Evolutionary conservation across 352 stramenopile species (phyloP).

Genomic region (Globisporangium uncinulatum): DNA sequence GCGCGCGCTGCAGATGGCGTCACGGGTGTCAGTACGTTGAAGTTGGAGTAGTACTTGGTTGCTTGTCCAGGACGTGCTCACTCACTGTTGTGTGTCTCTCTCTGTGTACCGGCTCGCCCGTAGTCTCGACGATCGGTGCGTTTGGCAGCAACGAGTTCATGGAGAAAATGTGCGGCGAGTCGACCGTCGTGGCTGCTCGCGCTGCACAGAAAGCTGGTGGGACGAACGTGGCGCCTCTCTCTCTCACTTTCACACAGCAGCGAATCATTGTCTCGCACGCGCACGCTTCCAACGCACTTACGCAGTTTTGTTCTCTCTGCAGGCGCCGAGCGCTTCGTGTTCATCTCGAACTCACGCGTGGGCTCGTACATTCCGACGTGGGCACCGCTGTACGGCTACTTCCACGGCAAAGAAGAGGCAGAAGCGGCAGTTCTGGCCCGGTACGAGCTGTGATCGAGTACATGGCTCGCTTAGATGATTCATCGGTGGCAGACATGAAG

Average conservation of each 20-base stretch:
- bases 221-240: neutral
- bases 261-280: neutral
- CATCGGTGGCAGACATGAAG: no score
- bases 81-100: neutral
- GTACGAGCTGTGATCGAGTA: constrained; percentile 14
- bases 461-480: no score
- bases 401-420: constrained; percentile 85
- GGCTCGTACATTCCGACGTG: constrained; percentile 65
- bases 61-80: neutral
- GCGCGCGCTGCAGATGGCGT: constrained; percentile 61
- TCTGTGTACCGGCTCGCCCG: no score
- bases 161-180: constrained; percentile 86
- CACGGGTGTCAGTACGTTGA: constrained; percentile 67
- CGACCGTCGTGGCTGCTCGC: constrained; percentile 71
- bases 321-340: constrained; percentile 80
- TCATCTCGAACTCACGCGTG: constrained; percentile 90
- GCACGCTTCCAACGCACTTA: neutral
- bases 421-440: constrained; percentile 64
- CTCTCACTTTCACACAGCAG: neutral
- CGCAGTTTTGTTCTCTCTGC: neutral
- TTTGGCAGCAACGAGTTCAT: constrained; percentile 88
- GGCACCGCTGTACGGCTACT: constrained; percentile 85
- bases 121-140: constrained; percentile 84
- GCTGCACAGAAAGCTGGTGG: constrained; percentile 65
- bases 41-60: neutral